These are phyloP conservation scores for Macrocybe sp. DNA, from an alignment of 1,284 basidiomycete genomes.

Conservation along the genomic window DNA sequence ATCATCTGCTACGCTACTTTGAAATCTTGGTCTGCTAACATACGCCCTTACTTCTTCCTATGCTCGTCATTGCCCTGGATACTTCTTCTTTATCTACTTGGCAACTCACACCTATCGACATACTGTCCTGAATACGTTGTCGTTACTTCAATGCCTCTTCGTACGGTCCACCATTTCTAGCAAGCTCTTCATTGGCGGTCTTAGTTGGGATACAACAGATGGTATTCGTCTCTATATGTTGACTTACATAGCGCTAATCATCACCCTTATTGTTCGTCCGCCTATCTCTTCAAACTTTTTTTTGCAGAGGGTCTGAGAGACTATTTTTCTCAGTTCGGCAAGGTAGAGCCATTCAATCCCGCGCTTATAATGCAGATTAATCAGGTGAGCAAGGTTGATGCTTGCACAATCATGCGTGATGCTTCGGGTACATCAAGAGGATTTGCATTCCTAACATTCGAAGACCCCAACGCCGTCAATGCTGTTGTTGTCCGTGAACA, in stretches of 20 bases:
- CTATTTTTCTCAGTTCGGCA: slow-evolving; percentile 71
- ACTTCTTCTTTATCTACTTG: slow-evolving; percentile 19
- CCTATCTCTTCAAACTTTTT: slow-evolving; percentile 22
- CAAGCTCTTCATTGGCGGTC: slow-evolving; percentile 97
- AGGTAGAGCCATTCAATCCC: slow-evolving; percentile 32
- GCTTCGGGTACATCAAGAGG: slow-evolving; percentile 86
- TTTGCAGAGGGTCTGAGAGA: slow-evolving; percentile 61
- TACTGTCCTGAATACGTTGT: slow-evolving; percentile 31
- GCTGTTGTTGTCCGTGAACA: slow-evolving; percentile 83
- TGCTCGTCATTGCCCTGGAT: slow-evolving; percentile 17
- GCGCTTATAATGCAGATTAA: slow-evolving; percentile 7
- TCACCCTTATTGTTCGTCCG: slow-evolving; percentile 12
- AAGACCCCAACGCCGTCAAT: slow-evolving; percentile 76
- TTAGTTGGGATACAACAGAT: slow-evolving; percentile 98
- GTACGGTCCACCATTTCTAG: slow-evolving; percentile 44
- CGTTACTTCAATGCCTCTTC: slow-evolving; percentile 19
- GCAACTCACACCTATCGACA: slow-evolving; percentile 22
- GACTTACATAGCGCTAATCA: slow-evolving; percentile 35
- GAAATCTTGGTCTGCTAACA: slow-evolving; percentile 19
- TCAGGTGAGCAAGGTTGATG: slow-evolving; percentile 58
- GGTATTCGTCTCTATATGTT: slow-evolving; percentile 52
- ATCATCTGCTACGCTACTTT: slow-evolving; percentile 29
- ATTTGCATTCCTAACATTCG: slow-evolving; percentile 94
- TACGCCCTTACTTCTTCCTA: slow-evolving; percentile 16
- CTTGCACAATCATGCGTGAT: slow-evolving; percentile 95